These are phyloP conservation scores for Jaltomata sinuosa DNA, from an alignment of 257 asterid species.

Conservation along the genomic window DNA sequence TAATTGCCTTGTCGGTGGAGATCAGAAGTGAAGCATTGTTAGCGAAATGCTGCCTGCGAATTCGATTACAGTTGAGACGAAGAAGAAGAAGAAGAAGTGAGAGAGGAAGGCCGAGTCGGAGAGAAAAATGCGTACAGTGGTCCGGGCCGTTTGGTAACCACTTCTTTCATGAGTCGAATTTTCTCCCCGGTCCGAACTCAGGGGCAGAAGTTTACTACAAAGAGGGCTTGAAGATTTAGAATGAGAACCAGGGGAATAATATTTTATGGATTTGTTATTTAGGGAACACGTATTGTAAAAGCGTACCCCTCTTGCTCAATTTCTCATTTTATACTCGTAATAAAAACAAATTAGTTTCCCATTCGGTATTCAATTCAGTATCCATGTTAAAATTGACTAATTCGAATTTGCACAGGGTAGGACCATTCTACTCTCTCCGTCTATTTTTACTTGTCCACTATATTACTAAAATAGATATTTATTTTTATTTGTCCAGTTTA, in stretches of 20 bases:
- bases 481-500: too few species aligned
- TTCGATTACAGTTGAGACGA: neutral
- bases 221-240: neutral
- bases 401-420: too few species aligned
- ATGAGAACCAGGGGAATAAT: neutral
- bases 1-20: neutral
- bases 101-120: neutral
- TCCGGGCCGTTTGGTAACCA: neutral
- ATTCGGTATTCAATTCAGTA: too few species aligned
- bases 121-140: neutral
- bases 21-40: constrained; percentile 19
- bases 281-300: too few species aligned
- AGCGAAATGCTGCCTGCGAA: neutral
- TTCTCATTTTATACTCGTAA: too few species aligned
- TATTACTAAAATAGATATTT: too few species aligned
- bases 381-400: too few species aligned
- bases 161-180: neutral
- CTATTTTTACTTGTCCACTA: too few species aligned
- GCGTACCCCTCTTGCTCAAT: too few species aligned
- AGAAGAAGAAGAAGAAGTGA: neutral
- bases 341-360: too few species aligned
- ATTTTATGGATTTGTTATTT: neutral
- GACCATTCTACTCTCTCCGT: too few species aligned
- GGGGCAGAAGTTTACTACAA: neutral
- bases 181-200: neutral